phyloP scores from a whole-genome alignment of 345 rosid genomes.

The Erucastrum elatum region DNA sequence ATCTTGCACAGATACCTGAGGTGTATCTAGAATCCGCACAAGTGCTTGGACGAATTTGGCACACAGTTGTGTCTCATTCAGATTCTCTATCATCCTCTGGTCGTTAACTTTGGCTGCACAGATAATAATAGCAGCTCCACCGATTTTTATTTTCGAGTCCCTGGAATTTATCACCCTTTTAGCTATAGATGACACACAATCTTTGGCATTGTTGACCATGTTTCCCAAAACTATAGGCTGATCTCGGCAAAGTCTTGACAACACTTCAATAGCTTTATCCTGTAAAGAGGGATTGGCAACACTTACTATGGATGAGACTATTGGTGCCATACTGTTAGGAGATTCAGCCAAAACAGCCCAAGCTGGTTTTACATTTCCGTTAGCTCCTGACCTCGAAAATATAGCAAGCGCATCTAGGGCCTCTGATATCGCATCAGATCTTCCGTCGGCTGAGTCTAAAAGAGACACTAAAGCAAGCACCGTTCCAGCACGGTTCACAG shows the following conservation, averaged over 20 bases:
- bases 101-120: constrained; percentile 93
- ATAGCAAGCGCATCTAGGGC: constrained; percentile 93
- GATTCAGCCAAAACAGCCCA: constrained; percentile 91
- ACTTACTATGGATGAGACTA: constrained; percentile 74
- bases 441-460: constrained; percentile 72
- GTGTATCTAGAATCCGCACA: constrained; percentile 60
- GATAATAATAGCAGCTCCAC: constrained; percentile 89
- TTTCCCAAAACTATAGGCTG: constrained; percentile 84
- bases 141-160: constrained; percentile 76
- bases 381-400: constrained; percentile 70
- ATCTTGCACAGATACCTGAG: constrained; percentile 51
- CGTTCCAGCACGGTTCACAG: constrained; percentile 88
- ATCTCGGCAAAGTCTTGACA: constrained; percentile 84
- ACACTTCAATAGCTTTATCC: constrained; percentile 93
- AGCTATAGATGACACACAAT: constrained; percentile 67
- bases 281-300: constrained; percentile 68
- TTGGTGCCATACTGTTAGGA: constrained; percentile 75
- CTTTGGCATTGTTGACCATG: constrained; percentile 59
- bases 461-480: constrained; percentile 93
- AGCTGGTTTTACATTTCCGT: constrained; percentile 71
- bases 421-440: constrained; percentile 70
- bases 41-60: constrained; percentile 71
- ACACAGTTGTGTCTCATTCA: constrained; percentile 71
- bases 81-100: constrained; percentile 80
- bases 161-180: constrained; percentile 71